Evolutionary conservation across 192 early-diverging fungal species (phyloP).

Genomic region (Chytriomyces confervae): DNA sequence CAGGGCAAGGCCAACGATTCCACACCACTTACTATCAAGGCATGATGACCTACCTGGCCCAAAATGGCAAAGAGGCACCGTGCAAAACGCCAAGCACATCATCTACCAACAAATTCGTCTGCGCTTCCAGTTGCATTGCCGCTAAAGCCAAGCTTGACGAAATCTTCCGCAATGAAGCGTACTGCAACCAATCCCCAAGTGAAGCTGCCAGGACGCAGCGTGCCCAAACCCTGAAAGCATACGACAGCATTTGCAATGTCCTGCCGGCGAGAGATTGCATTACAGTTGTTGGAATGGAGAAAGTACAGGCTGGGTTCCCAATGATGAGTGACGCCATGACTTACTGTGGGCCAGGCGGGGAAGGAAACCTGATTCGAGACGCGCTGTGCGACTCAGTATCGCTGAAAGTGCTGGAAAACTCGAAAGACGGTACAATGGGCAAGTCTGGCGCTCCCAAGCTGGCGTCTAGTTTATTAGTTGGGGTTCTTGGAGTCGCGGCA

Average conservation of each 20-base stretch:
- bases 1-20: slow-evolving; percentile 11
- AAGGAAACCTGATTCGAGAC: slow-evolving; percentile 1
- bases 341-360: slow-evolving; percentile 1
- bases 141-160: neutral
- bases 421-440: too few relatives aligned
- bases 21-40: slow-evolving; percentile 20
- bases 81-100: neutral
- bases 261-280: slow-evolving; percentile 4
- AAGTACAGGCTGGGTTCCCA: slow-evolving; percentile 17
- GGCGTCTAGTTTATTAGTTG: too few relatives aligned
- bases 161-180: neutral
- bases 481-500: too few relatives aligned
- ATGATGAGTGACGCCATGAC: neutral
- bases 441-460: too few relatives aligned
- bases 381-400: neutral
- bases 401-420: neutral
- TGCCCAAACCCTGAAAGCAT: neutral
- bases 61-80: neutral
- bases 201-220: neutral
- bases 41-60: slow-evolving; percentile 10
- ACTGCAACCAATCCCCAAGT: slow-evolving; percentile 3
- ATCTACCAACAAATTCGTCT: neutral
- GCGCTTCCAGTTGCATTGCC: neutral
- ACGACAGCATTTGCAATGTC: neutral
- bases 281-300: neutral